phyloP scores from a whole-genome alignment of 2,329 filamentous ascomycete species.

The Phyllosticta ampelicida region DNA sequence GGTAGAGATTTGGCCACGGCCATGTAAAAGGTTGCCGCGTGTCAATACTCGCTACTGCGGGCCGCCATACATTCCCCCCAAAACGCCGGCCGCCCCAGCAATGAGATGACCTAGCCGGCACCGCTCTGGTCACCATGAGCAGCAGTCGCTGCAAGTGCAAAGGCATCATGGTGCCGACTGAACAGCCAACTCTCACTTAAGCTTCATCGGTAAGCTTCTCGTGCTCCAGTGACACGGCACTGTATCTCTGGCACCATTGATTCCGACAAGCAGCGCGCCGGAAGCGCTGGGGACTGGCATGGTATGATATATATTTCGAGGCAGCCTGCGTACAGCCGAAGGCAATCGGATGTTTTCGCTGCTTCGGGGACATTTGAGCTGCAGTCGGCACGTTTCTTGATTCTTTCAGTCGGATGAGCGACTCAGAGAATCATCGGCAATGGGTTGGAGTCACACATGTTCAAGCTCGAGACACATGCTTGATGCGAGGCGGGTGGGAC shows the following conservation, averaged over 20 bases:
- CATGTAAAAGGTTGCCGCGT: constrained; percentile 1
- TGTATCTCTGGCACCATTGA: not conserved
- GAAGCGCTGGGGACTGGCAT: not conserved
- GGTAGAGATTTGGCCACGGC: not conserved
- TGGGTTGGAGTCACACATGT: too few relatives aligned
- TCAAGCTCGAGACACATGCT: too few relatives aligned
- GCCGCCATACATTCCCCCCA: not conserved
- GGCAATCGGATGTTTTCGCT: not conserved
- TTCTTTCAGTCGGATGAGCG: not conserved
- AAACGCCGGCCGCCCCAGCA: not conserved
- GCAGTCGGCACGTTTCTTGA: not conserved
- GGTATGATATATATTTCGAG: not conserved
- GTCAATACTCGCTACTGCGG: not conserved
- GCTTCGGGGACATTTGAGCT: not conserved
- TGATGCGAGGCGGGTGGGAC: too few relatives aligned
- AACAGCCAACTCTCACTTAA: not conserved
- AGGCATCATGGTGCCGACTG: too few relatives aligned
- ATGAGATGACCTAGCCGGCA: not conserved
- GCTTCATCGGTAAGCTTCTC: not conserved
- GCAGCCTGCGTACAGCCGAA: not conserved
- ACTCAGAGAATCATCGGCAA: not conserved
- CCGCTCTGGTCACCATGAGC: too few relatives aligned
- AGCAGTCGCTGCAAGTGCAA: too few relatives aligned
- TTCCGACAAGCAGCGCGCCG: not conserved
- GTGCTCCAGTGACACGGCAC: not conserved